These are phyloP conservation scores for Beauveria asiatica DNA, from an alignment of 2,329 filamentous ascomycete genomes.

Conservation along the genomic window DNA sequence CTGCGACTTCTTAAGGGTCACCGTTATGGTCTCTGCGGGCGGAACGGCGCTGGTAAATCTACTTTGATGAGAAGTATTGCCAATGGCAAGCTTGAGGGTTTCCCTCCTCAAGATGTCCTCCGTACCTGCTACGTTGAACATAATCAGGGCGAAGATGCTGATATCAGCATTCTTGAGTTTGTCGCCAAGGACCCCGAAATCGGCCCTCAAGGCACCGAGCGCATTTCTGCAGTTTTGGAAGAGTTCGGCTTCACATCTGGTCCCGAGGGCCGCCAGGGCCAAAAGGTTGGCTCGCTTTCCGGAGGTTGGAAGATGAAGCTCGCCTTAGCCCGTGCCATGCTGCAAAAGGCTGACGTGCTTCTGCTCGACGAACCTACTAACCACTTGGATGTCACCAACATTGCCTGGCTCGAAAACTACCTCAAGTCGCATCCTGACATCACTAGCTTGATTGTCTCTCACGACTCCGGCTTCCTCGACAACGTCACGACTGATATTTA, in stretches of 20 bases:
- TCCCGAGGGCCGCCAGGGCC: slow-evolving; percentile 77
- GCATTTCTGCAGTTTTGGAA: slow-evolving; percentile 73
- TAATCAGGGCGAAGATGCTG: slow-evolving; percentile 96
- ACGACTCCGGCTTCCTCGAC: slow-evolving; percentile 96
- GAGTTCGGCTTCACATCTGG: slow-evolving; percentile 93
- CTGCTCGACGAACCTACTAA: slow-evolving; percentile 98
- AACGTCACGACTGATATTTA: slow-evolving; percentile 98
- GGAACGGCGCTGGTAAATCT: slow-evolving; percentile 98
- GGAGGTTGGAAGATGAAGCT: slow-evolving; percentile 99
- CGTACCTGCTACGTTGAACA: slow-evolving; percentile 98
- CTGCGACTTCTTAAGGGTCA: slow-evolving; percentile 91
- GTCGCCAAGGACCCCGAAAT: slow-evolving; percentile 84
- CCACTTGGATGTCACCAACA: slow-evolving; percentile 92
- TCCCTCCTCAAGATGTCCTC: slow-evolving; percentile 84
- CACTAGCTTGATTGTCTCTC: slow-evolving; percentile 93
- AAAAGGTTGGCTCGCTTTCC: slow-evolving; percentile 88
- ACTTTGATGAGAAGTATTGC: slow-evolving; percentile 97
- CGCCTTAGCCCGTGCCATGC: slow-evolving; percentile 89
- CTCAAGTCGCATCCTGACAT: slow-evolving; percentile 94
- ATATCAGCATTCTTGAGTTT: slow-evolving; percentile 91
- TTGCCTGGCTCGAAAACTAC: slow-evolving; percentile 93
- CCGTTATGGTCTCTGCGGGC: slow-evolving; percentile 91
- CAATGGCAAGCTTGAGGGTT: slow-evolving; percentile 91
- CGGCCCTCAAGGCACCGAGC: slow-evolving; percentile 65
- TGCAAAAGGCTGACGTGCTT: slow-evolving; percentile 92